Evolutionary conservation across 345 rosid genomes (phyloP).

Genomic region (Eucalyptus viminalis): DNA sequence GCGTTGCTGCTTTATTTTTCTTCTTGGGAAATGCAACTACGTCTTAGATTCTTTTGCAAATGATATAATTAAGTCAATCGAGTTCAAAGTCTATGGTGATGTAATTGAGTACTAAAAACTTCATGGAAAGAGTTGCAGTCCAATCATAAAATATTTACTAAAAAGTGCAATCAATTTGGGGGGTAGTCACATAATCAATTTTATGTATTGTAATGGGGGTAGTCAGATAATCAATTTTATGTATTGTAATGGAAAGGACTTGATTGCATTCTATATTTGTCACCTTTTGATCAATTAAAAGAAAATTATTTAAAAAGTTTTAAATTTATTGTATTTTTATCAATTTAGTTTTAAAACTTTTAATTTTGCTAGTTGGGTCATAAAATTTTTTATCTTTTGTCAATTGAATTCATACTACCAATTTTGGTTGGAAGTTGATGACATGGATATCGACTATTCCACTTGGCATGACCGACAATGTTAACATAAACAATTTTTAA

Average conservation of each 20-base stretch:
- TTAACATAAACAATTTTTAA: no score
- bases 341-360: accelerated
- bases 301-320: accelerated
- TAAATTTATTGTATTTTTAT: no score
- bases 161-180: not conserved
- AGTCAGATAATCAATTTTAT: not conserved
- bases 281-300: accelerated
- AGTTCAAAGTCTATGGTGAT: accelerated
- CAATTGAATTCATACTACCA: no score
- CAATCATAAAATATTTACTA: not conserved
- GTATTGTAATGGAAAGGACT: not conserved
- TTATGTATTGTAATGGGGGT: not conserved
- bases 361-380: no score
- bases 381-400: no score
- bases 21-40: not conserved
- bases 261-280: not conserved
- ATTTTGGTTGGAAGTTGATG: no score
- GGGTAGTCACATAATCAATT: no score
- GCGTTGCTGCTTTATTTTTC: not conserved
- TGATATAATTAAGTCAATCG: not conserved
- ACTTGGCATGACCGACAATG: accelerated
- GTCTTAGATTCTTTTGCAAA: not conserved
- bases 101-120: not conserved
- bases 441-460: accelerated
- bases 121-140: not conserved